These are phyloP conservation scores for Bruguiera hainesii DNA, from an alignment of 441 rosid genomes.

Conservation along the genomic window DNA sequence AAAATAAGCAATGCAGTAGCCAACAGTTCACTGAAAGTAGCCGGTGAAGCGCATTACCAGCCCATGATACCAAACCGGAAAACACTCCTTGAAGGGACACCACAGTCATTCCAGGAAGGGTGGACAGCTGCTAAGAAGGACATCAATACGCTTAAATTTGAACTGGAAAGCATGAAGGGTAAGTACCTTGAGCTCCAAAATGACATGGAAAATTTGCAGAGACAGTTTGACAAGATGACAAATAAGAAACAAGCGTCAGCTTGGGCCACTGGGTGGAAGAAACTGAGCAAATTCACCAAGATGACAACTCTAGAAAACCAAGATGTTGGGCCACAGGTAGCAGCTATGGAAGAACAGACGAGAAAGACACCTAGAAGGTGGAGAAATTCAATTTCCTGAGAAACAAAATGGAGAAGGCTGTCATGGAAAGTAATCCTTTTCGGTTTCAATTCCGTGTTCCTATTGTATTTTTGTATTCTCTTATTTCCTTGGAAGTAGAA, in stretches of 20 bases:
- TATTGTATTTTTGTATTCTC: not conserved
- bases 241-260: constrained; percentile 71
- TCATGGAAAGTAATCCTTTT: not conserved
- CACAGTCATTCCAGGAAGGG: constrained; percentile 96
- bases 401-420: not conserved
- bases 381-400: constrained; percentile 90
- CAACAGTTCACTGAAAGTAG: constrained; percentile 55
- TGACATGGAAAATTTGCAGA: constrained; percentile 81
- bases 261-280: constrained; percentile 94
- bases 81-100: constrained; percentile 83
- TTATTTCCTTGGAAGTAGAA: constrained; percentile 6
- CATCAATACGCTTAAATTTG: constrained; percentile 83
- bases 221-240: constrained; percentile 70
- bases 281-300: constrained; percentile 79
- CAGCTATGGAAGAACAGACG: constrained; percentile 44
- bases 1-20: constrained; percentile 84
- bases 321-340: constrained; percentile 49
- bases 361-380: constrained; percentile 86
- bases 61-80: constrained; percentile 73
- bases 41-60: constrained; percentile 59
- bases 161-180: constrained; percentile 75
- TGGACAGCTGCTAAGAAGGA: constrained; percentile 92
- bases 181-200: constrained; percentile 84
- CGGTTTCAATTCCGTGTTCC: constrained; percentile 16
- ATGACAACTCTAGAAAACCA: constrained; percentile 53